Base-by-base conservation (phyloP, 179 eudicot species). In the Camellia oleifera region DNA sequence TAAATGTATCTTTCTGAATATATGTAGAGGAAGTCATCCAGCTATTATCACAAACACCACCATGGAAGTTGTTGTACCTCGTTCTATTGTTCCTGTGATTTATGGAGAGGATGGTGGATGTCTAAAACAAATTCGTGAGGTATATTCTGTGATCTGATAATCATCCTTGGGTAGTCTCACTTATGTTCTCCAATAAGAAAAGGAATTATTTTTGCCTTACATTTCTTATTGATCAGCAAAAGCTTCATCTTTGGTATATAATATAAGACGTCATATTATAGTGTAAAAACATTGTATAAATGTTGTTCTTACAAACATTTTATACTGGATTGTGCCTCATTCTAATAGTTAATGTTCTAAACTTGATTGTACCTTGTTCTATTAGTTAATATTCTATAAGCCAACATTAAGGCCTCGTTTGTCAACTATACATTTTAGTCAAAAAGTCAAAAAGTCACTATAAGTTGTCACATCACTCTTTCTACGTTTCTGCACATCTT, bases 71-170 rank as follows among this genome's bases (percentile, higher is more conserved):
- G 92, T 94, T 32, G 97, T 96, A 75, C 99, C 99, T 74, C 87
- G 94, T 72, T 82, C 90, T 85, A 82, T 90, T 83, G 91, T 96
- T 85, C 97, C 98, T 82, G 85, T 91, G 56, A 91, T 96, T 76
- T 90, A 88, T 78, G 98, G 99, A 75, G 98, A 94, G 84, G 96
- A 84, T 83, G 99, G 98, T 84, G 98, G 94, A 81, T 96, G 98
- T 82, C 89, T 96, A 68, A 85, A 87, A 81, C 93, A 90, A 83
- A 92, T 96, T 72, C 90, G 92, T 23, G 93, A 91, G 97, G 99
- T 96, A 90, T 77, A 64, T 70, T 46, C 61, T 54, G 15, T 78
- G 58, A 0, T 68, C 53, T 40, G 74, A 50, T 44, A 4, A 64
- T 44, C 18, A 0, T 11, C 48, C 42, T 44, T 65, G 12, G 2